Base-by-base conservation (phyloP, 2,329 filamentous ascomycete genomes). In the Nothopassalora personata region DNA sequence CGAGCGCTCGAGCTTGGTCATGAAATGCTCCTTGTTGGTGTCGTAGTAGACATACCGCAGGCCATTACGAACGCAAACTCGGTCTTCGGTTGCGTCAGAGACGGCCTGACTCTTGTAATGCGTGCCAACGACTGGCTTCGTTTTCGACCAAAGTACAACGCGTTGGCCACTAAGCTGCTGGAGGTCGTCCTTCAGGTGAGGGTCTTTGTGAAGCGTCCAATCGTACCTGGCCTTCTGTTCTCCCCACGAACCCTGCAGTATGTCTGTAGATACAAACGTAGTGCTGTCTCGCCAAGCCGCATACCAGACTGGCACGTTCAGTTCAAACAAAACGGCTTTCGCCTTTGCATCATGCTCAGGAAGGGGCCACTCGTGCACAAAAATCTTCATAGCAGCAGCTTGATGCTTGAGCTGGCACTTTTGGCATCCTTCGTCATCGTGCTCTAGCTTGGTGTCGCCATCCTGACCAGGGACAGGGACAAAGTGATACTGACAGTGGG, bases 291-390 rank as follows among this genome's bases (percentile, higher is more conserved):
- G 75, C 67, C 85, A 87, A 0, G 71, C 68, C 2, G 71, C 70
- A 23, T 84, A 23, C 23, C 23, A 23, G 23, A 23, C 23, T 23
- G 83, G 83, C 23, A 75, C 72, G 0, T 55, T 60, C 0, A 86
- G 68, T 60, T 86, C 83, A 53, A 86, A 83, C 0, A 85, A 61
- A 0, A 81, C 70, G 0, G 73, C 74, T 33, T 79, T 77, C n/a
- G 72, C 72, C 9, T 74, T 64, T 2, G 68, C 59, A 0, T 66
- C 50, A 8, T 9, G 9, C 30, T 33, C 48, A 51, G 82, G 82
- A 0, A 86, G 71, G 1, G 77, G 79, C 54, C 79, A 72, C 63
- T 86, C 83, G 46, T 81, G 76, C 1, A 79, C 68, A 0, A 61
- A 8, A 19, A 86, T 83, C 10, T 59, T 66, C 18, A 84, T 73